A percentile compares a stretch with the other conserved stretches of the same genome.
phyloP scores from a whole-genome alignment of 2,329 filamentous ascomycete species.

The Harringtonia lauricola region DNA sequence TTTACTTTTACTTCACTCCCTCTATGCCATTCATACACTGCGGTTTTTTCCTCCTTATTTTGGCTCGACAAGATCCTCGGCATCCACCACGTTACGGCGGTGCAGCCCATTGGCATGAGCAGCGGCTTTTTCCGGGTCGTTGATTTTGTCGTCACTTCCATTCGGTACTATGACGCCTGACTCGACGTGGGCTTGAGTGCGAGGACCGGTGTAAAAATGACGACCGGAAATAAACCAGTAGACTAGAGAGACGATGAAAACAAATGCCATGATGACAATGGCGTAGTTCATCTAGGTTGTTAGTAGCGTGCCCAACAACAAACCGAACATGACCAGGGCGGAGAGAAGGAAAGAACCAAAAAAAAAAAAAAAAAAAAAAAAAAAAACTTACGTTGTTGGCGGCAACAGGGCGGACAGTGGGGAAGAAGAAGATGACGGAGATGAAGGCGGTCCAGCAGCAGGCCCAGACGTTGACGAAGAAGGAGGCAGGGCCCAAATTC shows the following conservation, averaged over 20 bases:
- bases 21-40: neutral
- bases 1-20: too few species aligned
- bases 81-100: constrained; percentile 2
- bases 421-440: constrained; percentile 41
- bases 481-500: constrained; percentile 32
- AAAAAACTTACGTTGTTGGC: constrained; percentile 27
- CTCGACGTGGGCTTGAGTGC: constrained; percentile 17
- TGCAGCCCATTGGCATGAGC: constrained; percentile 7
- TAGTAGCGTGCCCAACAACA: neutral
- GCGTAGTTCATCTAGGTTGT: constrained; percentile 41
- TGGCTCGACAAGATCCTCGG: neutral
- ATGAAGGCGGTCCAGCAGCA: constrained; percentile 42
- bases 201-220: constrained; percentile 36
- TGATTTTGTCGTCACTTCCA: neutral
- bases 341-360: neutral
- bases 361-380: neutral
- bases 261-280: constrained; percentile 34
- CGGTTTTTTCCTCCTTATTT: neutral
- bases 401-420: constrained; percentile 33
- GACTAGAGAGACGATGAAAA: constrained; percentile 27
- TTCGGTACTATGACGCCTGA: constrained; percentile 13
- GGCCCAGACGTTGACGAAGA: constrained; percentile 33
- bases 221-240: constrained; percentile 35
- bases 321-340: too few species aligned
- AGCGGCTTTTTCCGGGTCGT: constrained; percentile 6